Evolutionary conservation across 2,329 filamentous ascomycete species (phyloP).

Genomic region (Apiospora malaysiana): DNA sequence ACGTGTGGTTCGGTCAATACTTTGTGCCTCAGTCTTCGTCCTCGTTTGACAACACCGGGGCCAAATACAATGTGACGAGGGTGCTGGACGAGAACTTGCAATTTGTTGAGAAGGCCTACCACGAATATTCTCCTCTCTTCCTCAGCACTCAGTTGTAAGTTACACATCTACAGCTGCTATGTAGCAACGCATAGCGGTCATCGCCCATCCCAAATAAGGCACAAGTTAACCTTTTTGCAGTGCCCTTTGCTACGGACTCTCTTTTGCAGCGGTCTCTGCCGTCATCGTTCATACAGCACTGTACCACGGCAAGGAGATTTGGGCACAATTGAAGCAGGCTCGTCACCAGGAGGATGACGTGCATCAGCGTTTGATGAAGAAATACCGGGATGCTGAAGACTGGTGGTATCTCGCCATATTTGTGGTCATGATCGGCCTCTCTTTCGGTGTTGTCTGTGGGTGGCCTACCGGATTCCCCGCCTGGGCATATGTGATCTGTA

Average conservation of each 20-base stretch:
- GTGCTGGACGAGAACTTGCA: constrained; percentile 56
- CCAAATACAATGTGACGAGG: constrained; percentile 54
- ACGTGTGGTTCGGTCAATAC: constrained; percentile 31
- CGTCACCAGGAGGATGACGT: constrained; percentile 56
- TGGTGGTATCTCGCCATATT: constrained; percentile 59
- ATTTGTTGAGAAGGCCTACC: constrained; percentile 59
- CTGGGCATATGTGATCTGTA: constrained; percentile 63
- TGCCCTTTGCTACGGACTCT: constrained; percentile 53
- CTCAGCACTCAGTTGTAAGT: constrained; percentile 35
- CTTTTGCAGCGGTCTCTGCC: constrained; percentile 58
- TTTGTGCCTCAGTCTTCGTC: constrained; percentile 31
- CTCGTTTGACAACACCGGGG: constrained; percentile 62
- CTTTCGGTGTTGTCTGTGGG: constrained; percentile 52
- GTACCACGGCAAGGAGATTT: constrained; percentile 50
- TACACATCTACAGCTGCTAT: not conserved
- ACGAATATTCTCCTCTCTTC: constrained; percentile 61
- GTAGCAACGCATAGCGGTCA: not conserved
- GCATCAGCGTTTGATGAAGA: constrained; percentile 58
- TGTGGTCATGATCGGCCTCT: constrained; percentile 46
- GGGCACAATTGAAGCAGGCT: constrained; percentile 50
- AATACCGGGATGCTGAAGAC: constrained; percentile 56
- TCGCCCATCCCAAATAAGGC: not conserved
- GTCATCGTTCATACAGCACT: constrained; percentile 46
- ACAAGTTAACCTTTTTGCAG: constrained; percentile 15
- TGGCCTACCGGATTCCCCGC: constrained; percentile 64